These are phyloP conservation scores for Cryphonectria radicalis DNA, from an alignment of 2,329 filamentous ascomycete genomes.

Conservation along the genomic window DNA sequence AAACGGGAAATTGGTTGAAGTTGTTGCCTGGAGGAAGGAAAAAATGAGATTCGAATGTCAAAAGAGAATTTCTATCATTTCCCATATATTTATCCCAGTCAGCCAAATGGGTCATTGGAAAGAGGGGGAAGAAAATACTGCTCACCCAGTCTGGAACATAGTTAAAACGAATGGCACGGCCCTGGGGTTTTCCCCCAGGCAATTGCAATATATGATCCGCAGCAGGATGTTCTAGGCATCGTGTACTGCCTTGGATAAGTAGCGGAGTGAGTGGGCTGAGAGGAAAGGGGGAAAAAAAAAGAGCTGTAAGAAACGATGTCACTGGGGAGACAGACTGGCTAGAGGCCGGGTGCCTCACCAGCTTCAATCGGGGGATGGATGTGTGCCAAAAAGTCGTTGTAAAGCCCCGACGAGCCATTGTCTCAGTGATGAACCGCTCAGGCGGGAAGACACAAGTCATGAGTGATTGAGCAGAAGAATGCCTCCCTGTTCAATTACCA, in stretches of 20 bases:
- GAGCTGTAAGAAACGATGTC: neutral
- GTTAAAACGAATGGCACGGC: neutral
- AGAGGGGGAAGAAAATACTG: neutral
- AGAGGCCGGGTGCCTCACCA: neutral
- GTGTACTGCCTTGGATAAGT: neutral
- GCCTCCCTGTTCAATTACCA: neutral
- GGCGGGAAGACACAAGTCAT: neutral
- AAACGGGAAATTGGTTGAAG: neutral
- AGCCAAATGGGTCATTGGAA: neutral
- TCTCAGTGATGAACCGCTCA: neutral
- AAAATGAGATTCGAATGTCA: neutral
- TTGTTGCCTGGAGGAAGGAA: neutral
- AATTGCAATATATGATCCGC: neutral
- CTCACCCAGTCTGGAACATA: neutral
- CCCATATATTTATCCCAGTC: neutral
- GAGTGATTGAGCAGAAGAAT: neutral
- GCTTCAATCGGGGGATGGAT: neutral
- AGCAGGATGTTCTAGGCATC: neutral
- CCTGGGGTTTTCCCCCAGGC: neutral
- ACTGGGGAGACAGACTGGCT: neutral
- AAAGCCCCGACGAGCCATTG: neutral
- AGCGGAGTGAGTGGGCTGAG: neutral
- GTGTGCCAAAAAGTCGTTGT: neutral
- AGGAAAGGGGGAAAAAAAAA: neutral
- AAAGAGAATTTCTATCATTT: neutral